Evolutionary conservation across 371 early-diverging fungal species (phyloP), one percentile per base, ranked within the genome.

Genomic region (Mortierella sp.): DNA sequence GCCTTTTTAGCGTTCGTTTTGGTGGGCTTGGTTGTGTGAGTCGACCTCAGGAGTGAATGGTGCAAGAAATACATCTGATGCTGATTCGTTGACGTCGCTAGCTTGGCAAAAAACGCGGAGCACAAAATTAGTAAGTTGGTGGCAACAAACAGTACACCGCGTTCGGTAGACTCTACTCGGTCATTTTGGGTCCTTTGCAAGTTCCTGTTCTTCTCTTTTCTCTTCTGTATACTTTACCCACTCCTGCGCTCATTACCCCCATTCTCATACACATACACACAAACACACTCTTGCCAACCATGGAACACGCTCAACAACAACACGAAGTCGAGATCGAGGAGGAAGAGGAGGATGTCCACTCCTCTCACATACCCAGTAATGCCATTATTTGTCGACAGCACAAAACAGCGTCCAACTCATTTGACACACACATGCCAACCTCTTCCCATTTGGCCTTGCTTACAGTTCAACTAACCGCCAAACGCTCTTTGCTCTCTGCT

Each of bases 271-370:
- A 57, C 68, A 47, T 24, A 45, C 54, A 24, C 28, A 10, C 63
- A 52, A 47, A 48, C 57, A 54, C 54, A 78, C 8, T 50, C 72
- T 4, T 50, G 50, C n/a, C 44, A 38, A 75, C 45, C 70, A 82
- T 84, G 84, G 80, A 80, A 42, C 79, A 84, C 68, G 81, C 81
- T 42, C 81, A 80, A 21, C 78, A 84, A 13, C 76, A 82, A 76
- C 78, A 86, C 24, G 73, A 80, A 24, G 47, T 72, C 57, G 82
- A 80, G 55, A 50, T 76, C 52, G 77, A 79, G 78, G 82, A 79
- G 57, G 84, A 85, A 52, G 84, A 84, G 47, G 86, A 81, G 26
- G 80, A 82, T 24, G 42, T 38, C 42, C 42, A 63, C 45, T 24
- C 55, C 26, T 68, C 48, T 11, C 82, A 86, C 70, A 72, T 86